Evolutionary conservation across 495 filamentous ascomycete genomes (phyloP).

Genomic region (Neurospora cerealis): DNA sequence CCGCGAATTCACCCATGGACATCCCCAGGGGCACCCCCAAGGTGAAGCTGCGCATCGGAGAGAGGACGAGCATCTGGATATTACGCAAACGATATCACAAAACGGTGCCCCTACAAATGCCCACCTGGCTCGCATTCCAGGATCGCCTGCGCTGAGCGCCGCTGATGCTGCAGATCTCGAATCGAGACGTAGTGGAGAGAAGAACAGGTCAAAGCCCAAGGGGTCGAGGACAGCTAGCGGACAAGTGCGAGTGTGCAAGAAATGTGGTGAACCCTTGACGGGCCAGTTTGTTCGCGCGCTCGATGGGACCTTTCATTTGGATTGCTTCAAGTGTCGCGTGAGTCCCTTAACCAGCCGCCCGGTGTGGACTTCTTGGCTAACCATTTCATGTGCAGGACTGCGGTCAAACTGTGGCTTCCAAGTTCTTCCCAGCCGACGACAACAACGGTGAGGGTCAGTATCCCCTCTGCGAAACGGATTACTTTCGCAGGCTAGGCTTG

Average conservation of each 20-base stretch:
- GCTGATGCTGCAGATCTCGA: slow-evolving; percentile 22
- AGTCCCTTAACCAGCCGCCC: slow-evolving; percentile 24
- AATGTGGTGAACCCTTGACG: slow-evolving; percentile 74
- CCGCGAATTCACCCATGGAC: slow-evolving; percentile 9
- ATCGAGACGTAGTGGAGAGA: slow-evolving; percentile 35
- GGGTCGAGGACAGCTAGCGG: slow-evolving; percentile 40
- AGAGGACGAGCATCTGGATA: slow-evolving; percentile 26
- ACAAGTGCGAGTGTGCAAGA: slow-evolving; percentile 64
- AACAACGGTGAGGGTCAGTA: slow-evolving; percentile 79
- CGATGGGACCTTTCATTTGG: slow-evolving; percentile 86
- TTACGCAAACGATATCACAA: slow-evolving; percentile 26
- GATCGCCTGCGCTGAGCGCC: slow-evolving; percentile 32
- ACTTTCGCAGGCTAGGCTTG: slow-evolving; percentile 85
- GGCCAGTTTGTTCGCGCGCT: slow-evolving; percentile 95
- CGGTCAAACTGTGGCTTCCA: slow-evolving; percentile 89
- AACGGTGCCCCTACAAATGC: slow-evolving; percentile 23
- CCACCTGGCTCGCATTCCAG: slow-evolving; percentile 21
- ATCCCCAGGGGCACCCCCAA: slow-evolving; percentile 5
- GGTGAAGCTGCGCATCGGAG: slow-evolving; percentile 19
- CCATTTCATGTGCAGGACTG: slow-evolving; percentile 60
- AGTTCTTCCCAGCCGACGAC: slow-evolving; percentile 95
- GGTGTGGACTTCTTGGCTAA: slow-evolving; percentile 5
- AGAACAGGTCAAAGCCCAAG: slow-evolving; percentile 35
- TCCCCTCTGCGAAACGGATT: slow-evolving; percentile 95
- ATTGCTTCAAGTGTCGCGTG: slow-evolving; percentile 97